Evolutionary conservation across 345 rosid species (phyloP).

Genomic region (Salix caprea): DNA sequence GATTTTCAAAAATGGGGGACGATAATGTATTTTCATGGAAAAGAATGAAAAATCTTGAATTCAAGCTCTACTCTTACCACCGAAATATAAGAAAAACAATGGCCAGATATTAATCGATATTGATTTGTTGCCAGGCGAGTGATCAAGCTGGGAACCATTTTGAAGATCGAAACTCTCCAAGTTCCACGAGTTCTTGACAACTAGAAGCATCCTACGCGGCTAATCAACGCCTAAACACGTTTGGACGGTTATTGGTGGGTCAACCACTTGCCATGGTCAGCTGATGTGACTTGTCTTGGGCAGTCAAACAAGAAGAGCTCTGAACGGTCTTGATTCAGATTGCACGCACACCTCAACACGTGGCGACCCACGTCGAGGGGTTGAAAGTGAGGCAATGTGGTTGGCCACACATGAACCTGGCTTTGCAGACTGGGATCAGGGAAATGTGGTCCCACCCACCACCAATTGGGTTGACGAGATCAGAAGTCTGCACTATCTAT

Average conservation of each 20-base stretch:
- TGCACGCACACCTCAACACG: background rate
- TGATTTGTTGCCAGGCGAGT: too few species aligned
- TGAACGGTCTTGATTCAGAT: background rate
- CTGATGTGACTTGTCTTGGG: background rate
- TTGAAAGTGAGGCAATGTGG: background rate
- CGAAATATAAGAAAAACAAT: too few species aligned
- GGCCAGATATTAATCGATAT: too few species aligned
- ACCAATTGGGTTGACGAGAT: too few species aligned
- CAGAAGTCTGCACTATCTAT: too few species aligned
- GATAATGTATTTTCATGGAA: too few species aligned
- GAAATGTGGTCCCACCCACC: too few species aligned
- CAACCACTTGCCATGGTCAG: constrained; percentile 2
- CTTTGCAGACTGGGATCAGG: background rate
- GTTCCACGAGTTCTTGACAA: too few species aligned
- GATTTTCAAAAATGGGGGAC: too few species aligned
- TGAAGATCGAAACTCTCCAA: background rate
- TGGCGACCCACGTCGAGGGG: background rate
- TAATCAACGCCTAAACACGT: background rate
- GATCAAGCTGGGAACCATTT: background rate
- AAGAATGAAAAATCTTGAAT: too few species aligned
- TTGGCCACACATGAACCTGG: background rate
- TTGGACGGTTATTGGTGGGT: background rate
- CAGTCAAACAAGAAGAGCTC: background rate
- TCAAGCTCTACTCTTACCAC: too few species aligned
- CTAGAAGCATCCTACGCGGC: background rate